Evolutionary conservation across 768 basidiomycete species (phyloP).

Genomic region (Mrakia frigida): DNA sequence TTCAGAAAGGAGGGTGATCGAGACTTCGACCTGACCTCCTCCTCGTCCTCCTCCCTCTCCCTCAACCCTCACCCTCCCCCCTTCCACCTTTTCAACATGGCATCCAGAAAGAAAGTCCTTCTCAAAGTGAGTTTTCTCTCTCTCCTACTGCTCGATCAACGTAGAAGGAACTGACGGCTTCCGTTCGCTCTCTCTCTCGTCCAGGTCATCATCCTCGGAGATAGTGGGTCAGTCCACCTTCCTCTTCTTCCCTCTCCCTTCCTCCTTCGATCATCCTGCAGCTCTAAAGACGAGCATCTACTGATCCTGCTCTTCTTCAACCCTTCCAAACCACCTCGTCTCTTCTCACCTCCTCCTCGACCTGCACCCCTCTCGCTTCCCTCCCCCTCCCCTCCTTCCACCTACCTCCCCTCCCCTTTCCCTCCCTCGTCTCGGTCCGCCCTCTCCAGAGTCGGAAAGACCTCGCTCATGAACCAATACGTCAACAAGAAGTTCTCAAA

Average conservation of each 20-base stretch:
- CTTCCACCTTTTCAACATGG: slow-evolving; percentile 10
- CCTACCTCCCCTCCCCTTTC: slow-evolving; percentile 5
- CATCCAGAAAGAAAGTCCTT: slow-evolving; percentile 47
- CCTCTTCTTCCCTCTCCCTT: background rate
- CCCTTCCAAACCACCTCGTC: too few species aligned
- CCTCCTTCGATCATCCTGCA: background rate
- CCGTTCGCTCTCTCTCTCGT: slow-evolving; percentile 65
- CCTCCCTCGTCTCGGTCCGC: slow-evolving; percentile 1
- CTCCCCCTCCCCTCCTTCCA: background rate
- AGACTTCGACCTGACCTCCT: background rate
- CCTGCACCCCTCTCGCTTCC: too few species aligned
- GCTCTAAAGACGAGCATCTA: background rate
- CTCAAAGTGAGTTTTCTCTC: slow-evolving; percentile 45
- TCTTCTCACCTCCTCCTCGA: background rate
- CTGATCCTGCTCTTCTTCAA: background rate
- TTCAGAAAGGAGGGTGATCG: background rate
- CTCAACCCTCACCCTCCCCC: background rate
- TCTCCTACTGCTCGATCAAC: slow-evolving; percentile 8
- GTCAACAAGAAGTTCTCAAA: slow-evolving; percentile 99
- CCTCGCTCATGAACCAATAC: slow-evolving; percentile 99
- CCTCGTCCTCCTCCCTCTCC: background rate
- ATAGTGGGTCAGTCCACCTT: slow-evolving; percentile 47
- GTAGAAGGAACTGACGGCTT: slow-evolving; percentile 37
- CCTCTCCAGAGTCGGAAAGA: slow-evolving; percentile 81
- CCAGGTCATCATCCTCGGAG: slow-evolving; percentile 97